Base-by-base conservation (phyloP, 202 grass and related monocot species). In the Setaria viridis region DNA sequence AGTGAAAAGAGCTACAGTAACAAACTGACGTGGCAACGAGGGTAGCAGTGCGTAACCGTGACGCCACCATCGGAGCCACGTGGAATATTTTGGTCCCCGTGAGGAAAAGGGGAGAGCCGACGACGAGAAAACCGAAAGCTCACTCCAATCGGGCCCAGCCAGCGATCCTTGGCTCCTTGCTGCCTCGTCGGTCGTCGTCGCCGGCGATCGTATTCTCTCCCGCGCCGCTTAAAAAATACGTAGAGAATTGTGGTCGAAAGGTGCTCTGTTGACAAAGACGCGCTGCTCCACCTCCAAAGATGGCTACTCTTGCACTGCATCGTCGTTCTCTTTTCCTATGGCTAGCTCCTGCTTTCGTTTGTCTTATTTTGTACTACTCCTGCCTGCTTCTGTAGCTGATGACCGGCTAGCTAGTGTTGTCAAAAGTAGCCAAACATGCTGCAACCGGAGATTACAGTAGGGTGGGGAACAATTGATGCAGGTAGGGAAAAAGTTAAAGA, bases 51-150 rank as follows among this genome's bases (percentile, higher is more conserved):
- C 66, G 85, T 91, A 62, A 33, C 57, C 72, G 65, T 77, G 85
- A 91, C 55, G 89, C 77, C 82, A 82, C 89, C 81, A 42, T 53
- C 49, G 4, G 70, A 34, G 72, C 85, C 89, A 85, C 82, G 89
- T 91, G 85, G 82, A 91, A 91, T 91, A 88, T 91, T 91, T 91
- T 35, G 82, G 82, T 77, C 72, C 64, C 41, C 85, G 89, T 85
- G 85, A 91, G 41, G 63, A 78, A 87, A 87, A 32, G 63, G 67
- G 80, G 83, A 56, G 19, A 13, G 14, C 21, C 15, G 34, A 0
- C 19, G 12, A 59, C 55, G 72, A 88, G 85, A 46, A 88, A 82
- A 88, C 89, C 82, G 82, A 91, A 85, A 85, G 89, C 78, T 78
- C 48, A 82, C 89, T 85, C 77, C 57, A 81, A 39, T 78, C 50